Percentiles rank a stretch among this genome's conserved stretches.
These are phyloP conservation scores for Onygenales sp. DNA, from an alignment of 2,329 filamentous ascomycete species.

Conservation along the genomic window DNA sequence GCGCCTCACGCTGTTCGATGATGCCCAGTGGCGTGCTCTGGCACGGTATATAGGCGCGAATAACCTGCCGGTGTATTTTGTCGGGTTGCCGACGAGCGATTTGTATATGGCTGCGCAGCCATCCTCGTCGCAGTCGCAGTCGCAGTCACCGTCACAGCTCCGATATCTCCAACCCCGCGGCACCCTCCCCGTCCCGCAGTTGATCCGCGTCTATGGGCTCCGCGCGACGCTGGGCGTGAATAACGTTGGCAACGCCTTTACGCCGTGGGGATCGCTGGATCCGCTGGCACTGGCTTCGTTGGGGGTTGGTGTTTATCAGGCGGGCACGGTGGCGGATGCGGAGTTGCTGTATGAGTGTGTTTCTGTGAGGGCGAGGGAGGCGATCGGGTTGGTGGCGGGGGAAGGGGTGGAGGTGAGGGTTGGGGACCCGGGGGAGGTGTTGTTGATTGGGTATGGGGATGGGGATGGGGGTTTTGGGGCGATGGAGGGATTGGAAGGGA, in stretches of 20 bases:
- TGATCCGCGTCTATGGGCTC: slow-evolving; percentile 51
- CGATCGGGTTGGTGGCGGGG: slow-evolving; percentile 21
- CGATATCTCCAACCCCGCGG: slow-evolving; percentile 36
- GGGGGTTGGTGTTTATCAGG: slow-evolving; percentile 58
- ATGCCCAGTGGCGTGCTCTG: slow-evolving; percentile 42
- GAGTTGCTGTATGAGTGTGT: slow-evolving; percentile 49
- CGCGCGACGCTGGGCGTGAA: slow-evolving; percentile 57
- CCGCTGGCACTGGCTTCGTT: slow-evolving; percentile 54
- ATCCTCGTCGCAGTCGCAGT: too few species aligned
- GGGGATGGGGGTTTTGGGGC: slow-evolving; percentile 21
- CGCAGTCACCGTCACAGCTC: too few species aligned
- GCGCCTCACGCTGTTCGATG: slow-evolving; percentile 48
- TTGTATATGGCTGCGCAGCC: slow-evolving; percentile 54
- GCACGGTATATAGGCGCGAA: slow-evolving; percentile 37
- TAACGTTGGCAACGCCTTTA: slow-evolving; percentile 67
- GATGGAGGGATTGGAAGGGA: slow-evolving; percentile 12
- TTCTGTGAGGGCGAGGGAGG: slow-evolving; percentile 32
- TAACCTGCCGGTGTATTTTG: slow-evolving; percentile 52
- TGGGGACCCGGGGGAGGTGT: slow-evolving; percentile 9
- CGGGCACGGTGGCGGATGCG: slow-evolving; percentile 51
- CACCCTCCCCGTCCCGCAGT: slow-evolving; percentile 51
- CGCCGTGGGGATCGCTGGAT: slow-evolving; percentile 58
- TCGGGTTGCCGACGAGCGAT: slow-evolving; percentile 62
- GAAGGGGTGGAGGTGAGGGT: not conserved
- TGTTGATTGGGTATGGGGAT: slow-evolving; percentile 9